These are phyloP conservation scores for Lipomyces sp. DNA, from an alignment of 805 yeast genomes.

Conservation along the genomic window DNA sequence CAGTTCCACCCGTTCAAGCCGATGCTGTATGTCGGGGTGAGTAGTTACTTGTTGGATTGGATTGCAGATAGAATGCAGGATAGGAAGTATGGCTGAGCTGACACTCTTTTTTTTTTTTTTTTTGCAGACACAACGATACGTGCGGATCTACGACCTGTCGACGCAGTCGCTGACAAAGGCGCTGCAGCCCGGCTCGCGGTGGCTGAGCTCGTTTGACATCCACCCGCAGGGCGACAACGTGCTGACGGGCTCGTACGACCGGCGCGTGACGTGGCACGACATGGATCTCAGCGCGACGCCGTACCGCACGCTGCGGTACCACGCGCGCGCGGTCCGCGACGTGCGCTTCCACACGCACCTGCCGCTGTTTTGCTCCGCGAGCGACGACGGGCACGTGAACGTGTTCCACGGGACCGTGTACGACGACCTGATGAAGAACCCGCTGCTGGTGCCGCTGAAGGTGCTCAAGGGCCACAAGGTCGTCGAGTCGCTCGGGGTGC, in stretches of 20 bases:
- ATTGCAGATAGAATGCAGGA: background rate
- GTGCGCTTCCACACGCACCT: conserved; percentile 82
- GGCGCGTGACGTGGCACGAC: conserved; percentile 96
- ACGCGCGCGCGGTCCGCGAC: conserved; percentile 87
- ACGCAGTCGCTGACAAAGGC: conserved; percentile 81
- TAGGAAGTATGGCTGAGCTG: too few relatives aligned
- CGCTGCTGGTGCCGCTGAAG: conserved; percentile 92
- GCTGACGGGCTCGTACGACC: conserved; percentile 87
- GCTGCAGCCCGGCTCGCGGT: conserved; percentile 90
- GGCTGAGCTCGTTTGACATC: conserved; percentile 86
- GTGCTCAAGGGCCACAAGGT: conserved; percentile 87
- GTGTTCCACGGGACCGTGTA: conserved; percentile 96
- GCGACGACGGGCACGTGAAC: conserved; percentile 91
- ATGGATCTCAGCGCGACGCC: conserved; percentile 85
- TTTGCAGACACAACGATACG: conserved; percentile 78
- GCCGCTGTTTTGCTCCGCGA: conserved; percentile 90
- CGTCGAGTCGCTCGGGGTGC: conserved; percentile 75
- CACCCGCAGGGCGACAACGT: conserved; percentile 94
- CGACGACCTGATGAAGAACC: conserved; percentile 92
- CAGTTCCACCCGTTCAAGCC: conserved; percentile 97
- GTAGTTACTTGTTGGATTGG: too few relatives aligned
- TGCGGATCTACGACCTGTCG: conserved; percentile 85
- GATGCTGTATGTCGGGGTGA: conserved; percentile 72
- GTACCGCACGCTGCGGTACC: conserved; percentile 92
- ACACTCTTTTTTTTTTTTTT: too few relatives aligned